Conservation (phyloP, 352 stramenopile species). For the Phytophthora fragariae region DNA sequence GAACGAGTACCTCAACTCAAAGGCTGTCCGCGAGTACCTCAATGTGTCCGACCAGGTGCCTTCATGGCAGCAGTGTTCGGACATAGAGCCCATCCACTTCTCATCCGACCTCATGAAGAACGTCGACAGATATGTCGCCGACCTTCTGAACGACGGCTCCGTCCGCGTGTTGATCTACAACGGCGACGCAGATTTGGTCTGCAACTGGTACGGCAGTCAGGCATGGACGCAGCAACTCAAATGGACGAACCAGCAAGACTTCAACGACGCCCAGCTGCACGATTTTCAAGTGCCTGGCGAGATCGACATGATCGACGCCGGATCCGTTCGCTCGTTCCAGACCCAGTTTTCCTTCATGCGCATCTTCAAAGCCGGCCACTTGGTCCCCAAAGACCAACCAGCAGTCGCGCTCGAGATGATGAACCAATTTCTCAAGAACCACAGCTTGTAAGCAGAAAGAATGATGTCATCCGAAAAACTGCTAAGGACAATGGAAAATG, state of each 20-base stretch:
- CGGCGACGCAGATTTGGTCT: conserved; percentile 50
- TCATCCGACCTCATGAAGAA: conserved; percentile 34
- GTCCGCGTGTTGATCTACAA: conserved; percentile 42
- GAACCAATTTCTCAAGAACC: conserved; percentile 60
- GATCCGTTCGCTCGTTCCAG: conserved; percentile 37
- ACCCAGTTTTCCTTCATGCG: conserved; percentile 57
- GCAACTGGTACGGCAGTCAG: conserved; percentile 50
- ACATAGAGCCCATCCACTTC: conserved; percentile 86
- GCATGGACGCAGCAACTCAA: conserved; percentile 47
- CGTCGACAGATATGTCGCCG: conserved; percentile 29
- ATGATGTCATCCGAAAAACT: too few relatives aligned
- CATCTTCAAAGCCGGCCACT: conserved; percentile 59
- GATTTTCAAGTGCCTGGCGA: conserved; percentile 20
- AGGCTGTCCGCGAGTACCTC: conserved; percentile 43
- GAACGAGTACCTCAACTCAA: conserved; percentile 65
- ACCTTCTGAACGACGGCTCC: conserved; percentile 29
- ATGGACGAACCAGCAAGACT: conserved; percentile 44
- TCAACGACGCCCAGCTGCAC: conserved; percentile 21
- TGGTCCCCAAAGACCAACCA: conserved; percentile 63
- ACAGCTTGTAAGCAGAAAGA: conserved; percentile 31
- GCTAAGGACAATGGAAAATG: too few relatives aligned
- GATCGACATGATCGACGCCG: conserved; percentile 17
- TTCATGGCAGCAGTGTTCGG: conserved; percentile 91
- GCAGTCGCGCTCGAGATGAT: conserved; percentile 58
- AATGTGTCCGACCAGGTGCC: conserved; percentile 38